Evolutionary conservation across 805 yeast genomes (phyloP).

Genomic region (Hagleromyces aurorensis): DNA sequence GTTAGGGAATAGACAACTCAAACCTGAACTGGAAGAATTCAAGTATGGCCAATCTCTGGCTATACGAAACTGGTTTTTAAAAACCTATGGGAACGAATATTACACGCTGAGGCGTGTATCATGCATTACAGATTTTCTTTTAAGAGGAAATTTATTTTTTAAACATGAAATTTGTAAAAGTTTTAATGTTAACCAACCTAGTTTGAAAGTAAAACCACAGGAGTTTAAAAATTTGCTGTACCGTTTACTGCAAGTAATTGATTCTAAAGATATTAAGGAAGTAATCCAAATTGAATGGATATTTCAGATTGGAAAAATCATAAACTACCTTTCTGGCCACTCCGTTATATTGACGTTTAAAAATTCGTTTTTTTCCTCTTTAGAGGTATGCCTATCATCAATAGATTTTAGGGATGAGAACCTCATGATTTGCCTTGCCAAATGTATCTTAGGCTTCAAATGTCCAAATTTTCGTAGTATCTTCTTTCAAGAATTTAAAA

Average conservation of each 20-base stretch:
- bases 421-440: too few relatives aligned
- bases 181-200: not conserved
- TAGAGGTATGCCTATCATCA: too few relatives aligned
- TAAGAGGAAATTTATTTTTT: constrained; percentile 5
- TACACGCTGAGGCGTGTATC: too few relatives aligned
- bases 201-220: constrained; percentile 2
- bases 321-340: constrained; percentile 10
- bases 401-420: too few relatives aligned
- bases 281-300: constrained; percentile 10
- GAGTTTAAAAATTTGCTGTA: constrained; percentile 7
- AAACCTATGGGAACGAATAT: too few relatives aligned
- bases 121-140: constrained; percentile 14
- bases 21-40: constrained; percentile 1
- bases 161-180: too few relatives aligned
- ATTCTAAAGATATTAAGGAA: constrained; percentile 2
- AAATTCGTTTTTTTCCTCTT: constrained; percentile 5
- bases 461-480: too few relatives aligned
- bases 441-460: too few relatives aligned
- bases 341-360: constrained; percentile 8
- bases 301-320: constrained; percentile 11
- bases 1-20: constrained; percentile 29
- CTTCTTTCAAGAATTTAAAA: too few relatives aligned
- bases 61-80: too few relatives aligned
- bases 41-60: too few relatives aligned
- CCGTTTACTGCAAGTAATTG: constrained; percentile 10